Percentiles rank a stretch among this genome's conserved stretches.
phyloP scores from a whole-genome alignment of 176 grass and related monocot species.

The Oropetium thomaeum region DNA sequence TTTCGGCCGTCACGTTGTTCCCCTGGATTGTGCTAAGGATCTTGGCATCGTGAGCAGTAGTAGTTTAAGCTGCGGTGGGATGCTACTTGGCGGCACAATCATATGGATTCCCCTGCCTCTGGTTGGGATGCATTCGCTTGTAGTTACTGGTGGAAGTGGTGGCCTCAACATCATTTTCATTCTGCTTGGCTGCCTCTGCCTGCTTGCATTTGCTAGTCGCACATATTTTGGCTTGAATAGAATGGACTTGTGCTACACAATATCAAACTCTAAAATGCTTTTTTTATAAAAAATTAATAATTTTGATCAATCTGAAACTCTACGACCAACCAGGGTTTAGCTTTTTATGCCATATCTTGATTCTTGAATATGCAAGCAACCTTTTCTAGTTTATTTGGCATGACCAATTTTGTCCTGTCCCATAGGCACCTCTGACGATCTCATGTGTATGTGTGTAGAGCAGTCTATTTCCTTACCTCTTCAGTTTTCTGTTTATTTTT shows the following conservation, averaged over 20 bases:
- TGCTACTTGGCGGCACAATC: conserved; percentile 30
- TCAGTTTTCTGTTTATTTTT: conserved; percentile 8
- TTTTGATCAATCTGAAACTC: neutral
- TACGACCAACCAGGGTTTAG: neutral
- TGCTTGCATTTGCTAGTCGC: conserved; percentile 18
- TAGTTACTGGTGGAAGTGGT: conserved; percentile 11
- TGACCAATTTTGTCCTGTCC: neutral
- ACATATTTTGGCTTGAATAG: conserved; percentile 25
- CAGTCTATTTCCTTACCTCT: neutral
- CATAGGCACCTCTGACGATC: neutral
- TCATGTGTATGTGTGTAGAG: neutral
- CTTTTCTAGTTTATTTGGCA: neutral
- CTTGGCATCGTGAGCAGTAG: neutral
- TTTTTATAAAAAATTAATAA: neutral
- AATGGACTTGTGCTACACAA: conserved; percentile 4
- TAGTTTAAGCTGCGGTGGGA: neutral
- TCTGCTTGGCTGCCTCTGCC: conserved; percentile 25
- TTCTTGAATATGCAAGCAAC: neutral
- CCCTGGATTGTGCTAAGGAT: conserved; percentile 34
- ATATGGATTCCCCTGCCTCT: conserved; percentile 12
- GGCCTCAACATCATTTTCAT: conserved; percentile 32
- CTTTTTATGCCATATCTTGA: neutral
- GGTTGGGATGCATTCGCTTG: conserved; percentile 30
- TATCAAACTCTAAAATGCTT: neutral
- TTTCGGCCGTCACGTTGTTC: conserved; percentile 28